Percentiles rank a stretch among this genome's conserved stretches.
Conservation (phyloP, 345 rosid species). For the rapeseed (Brassica napus) region Da-Ae NC_063445.1:5745001-5745500, state of each 20-base stretch:
- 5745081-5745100: neutral
- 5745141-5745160: constrained; percentile 12
- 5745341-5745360: too few relatives aligned
- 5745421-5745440: too few relatives aligned
- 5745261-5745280: neutral
- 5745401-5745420: too few relatives aligned
- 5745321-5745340: too few relatives aligned
- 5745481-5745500: neutral
- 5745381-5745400: too few relatives aligned
- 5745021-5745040: constrained; percentile 31
- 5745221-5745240: neutral
- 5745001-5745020: neutral
- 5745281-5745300: too few relatives aligned
- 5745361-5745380: too few relatives aligned
- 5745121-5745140: constrained; percentile 11
- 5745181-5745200: neutral
- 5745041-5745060: constrained; percentile 26
- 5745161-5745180: neutral
- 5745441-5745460: neutral
- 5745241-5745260: neutral
- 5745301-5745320: too few relatives aligned
- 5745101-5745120: constrained; percentile 13
- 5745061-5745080: constrained; percentile 8
- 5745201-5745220: neutral
- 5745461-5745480: neutral